Conservation (phyloP, 2,329 filamentous ascomycete genomes). For the Cladosporium velox region DNA sequence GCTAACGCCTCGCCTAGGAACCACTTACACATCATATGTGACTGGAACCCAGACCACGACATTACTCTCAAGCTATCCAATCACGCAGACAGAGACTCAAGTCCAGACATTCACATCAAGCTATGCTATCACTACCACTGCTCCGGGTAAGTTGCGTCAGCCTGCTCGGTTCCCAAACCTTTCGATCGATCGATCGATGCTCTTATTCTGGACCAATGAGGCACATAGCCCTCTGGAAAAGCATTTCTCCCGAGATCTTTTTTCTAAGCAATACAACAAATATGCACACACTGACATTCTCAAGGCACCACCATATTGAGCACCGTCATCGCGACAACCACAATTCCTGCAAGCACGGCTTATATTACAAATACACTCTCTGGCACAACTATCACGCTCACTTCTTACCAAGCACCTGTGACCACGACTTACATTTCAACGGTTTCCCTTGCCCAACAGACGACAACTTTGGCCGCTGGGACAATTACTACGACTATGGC, state of each 20-base stretch:
- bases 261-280: not conserved
- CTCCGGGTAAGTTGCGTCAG: not conserved
- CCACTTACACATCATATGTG: constrained; percentile 1
- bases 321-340: not conserved
- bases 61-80: constrained; percentile 3
- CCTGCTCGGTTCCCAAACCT: not conserved
- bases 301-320: not conserved
- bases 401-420: not conserved
- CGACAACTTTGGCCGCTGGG: not conserved
- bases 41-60: constrained; percentile 3
- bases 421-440: not conserved
- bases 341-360: not conserved
- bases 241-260: too few species aligned
- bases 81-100: not conserved
- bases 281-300: not conserved
- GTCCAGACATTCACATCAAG: constrained; percentile 2
- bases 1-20: not conserved
- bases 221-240: too few species aligned
- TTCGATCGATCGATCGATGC: not conserved
- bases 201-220: too few species aligned
- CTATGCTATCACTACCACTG: constrained; percentile 5
- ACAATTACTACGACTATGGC: constrained; percentile 1
- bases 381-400: not conserved
- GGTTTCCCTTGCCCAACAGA: not conserved
- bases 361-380: constrained; percentile 2